phyloP scores from a whole-genome alignment of 2,329 filamentous ascomycete species.

The Leptographium flavum region DNA sequence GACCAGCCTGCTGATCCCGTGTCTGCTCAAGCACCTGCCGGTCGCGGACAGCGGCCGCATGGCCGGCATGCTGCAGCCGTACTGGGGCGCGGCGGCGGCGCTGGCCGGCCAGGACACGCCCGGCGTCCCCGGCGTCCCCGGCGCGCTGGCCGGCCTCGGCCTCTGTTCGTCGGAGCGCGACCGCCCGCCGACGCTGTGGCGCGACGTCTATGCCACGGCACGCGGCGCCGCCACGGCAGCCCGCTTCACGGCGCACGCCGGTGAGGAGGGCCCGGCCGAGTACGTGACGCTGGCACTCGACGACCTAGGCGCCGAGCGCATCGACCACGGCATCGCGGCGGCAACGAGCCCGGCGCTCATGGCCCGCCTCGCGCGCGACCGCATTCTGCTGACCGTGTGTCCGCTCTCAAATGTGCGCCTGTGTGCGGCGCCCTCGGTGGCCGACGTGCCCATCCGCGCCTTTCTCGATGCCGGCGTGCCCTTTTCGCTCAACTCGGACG shows the following conservation, averaged over 20 bases:
- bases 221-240: conserved; percentile 23
- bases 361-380: conserved; percentile 37
- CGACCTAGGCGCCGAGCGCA: conserved; percentile 45
- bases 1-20: conserved; percentile 53
- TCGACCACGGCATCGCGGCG: conserved; percentile 61
- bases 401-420: conserved; percentile 59
- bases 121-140: no score
- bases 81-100: conserved; percentile 21
- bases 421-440: conserved; percentile 36
- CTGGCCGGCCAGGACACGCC: neutral
- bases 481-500: conserved; percentile 63
- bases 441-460: conserved; percentile 43
- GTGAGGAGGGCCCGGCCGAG: conserved; percentile 56
- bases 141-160: conserved; percentile 14
- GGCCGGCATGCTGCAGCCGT: conserved; percentile 26
- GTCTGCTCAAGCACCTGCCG: conserved; percentile 57
- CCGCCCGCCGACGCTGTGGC: conserved; percentile 36
- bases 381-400: conserved; percentile 54
- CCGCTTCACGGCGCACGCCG: conserved; percentile 57
- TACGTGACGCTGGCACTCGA: conserved; percentile 54
- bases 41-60: conserved; percentile 36
- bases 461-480: conserved; percentile 50
- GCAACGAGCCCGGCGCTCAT: conserved; percentile 45
- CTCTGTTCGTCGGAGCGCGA: conserved; percentile 19
- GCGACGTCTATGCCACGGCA: conserved; percentile 43